These are phyloP conservation scores for Mycena maculata DNA, from an alignment of 768 basidiomycete genomes.

Conservation along the genomic window DNA sequence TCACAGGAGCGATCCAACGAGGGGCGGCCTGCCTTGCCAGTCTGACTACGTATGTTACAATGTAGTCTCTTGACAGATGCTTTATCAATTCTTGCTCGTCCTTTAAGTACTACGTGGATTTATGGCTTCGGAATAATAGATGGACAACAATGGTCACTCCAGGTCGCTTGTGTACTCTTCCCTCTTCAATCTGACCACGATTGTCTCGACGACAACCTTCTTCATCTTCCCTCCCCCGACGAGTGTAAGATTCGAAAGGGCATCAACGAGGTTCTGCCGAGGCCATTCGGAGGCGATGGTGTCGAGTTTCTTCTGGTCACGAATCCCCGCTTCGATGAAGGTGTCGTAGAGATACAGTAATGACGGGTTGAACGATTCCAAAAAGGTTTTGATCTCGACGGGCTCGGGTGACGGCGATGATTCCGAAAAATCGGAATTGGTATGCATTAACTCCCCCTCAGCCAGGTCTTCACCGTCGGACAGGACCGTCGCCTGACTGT, in stretches of 20 bases:
- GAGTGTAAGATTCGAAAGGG: background rate
- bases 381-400: background rate
- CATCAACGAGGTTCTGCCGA: background rate
- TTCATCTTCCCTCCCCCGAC: background rate
- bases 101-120: no score
- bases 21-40: no score
- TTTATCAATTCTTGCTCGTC: no score
- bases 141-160: no score
- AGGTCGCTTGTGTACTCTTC: background rate
- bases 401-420: background rate
- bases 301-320: background rate
- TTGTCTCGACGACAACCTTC: background rate
- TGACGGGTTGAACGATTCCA: background rate
- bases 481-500: no score
- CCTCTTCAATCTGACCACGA: background rate
- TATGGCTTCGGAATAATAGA: no score
- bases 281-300: background rate
- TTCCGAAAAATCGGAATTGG: no score
- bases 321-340: background rate
- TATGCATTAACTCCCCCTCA: no score
- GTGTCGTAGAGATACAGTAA: background rate
- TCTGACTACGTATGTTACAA: no score
- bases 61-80: no score
- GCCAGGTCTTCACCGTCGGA: no score
- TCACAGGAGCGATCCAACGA: no score